phyloP scores from a whole-genome alignment of 345 rosid genomes.

The Hypericum perforatum region DNA sequence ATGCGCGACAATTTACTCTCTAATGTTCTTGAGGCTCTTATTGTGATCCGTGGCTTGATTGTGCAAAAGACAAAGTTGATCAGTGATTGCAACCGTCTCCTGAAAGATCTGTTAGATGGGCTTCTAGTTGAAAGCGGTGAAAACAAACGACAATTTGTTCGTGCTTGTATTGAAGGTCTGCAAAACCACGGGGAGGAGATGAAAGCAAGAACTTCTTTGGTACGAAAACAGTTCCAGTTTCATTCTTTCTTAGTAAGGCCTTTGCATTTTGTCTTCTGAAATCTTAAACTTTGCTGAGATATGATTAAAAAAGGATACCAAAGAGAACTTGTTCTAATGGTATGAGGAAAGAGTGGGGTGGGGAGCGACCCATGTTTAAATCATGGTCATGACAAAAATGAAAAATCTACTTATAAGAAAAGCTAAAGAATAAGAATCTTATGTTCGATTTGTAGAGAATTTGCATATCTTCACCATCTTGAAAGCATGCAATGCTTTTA shows the following conservation, averaged over 20 bases:
- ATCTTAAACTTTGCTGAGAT: too few relatives aligned
- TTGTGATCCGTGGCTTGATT: conserved; percentile 83
- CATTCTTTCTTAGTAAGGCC: not conserved
- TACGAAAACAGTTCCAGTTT: conserved; percentile 18
- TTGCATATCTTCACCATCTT: too few relatives aligned
- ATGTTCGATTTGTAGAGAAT: too few relatives aligned
- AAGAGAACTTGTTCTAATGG: too few relatives aligned
- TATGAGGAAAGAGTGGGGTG: too few relatives aligned
- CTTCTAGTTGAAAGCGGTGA: conserved; percentile 96
- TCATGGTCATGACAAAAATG: too few relatives aligned
- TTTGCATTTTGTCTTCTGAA: not conserved
- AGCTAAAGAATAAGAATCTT: too few relatives aligned
- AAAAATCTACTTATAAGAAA: too few relatives aligned
- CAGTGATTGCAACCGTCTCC: conserved; percentile 84
- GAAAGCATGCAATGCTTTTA: too few relatives aligned
- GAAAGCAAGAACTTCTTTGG: conserved; percentile 81
- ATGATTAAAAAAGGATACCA: too few relatives aligned
- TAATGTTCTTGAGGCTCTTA: conserved; percentile 92
- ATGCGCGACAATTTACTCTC: conserved; percentile 80
- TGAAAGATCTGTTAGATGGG: conserved; percentile 85
- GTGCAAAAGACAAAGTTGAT: conserved; percentile 98
- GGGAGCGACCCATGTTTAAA: too few relatives aligned
- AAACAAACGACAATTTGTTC: conserved; percentile 83
- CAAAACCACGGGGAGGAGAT: conserved; percentile 80
- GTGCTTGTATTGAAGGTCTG: conserved; percentile 85